These are phyloP conservation scores for Fonsecaea pedrosoi DNA, from an alignment of 2,329 filamentous ascomycete species.

Conservation along the genomic window DNA sequence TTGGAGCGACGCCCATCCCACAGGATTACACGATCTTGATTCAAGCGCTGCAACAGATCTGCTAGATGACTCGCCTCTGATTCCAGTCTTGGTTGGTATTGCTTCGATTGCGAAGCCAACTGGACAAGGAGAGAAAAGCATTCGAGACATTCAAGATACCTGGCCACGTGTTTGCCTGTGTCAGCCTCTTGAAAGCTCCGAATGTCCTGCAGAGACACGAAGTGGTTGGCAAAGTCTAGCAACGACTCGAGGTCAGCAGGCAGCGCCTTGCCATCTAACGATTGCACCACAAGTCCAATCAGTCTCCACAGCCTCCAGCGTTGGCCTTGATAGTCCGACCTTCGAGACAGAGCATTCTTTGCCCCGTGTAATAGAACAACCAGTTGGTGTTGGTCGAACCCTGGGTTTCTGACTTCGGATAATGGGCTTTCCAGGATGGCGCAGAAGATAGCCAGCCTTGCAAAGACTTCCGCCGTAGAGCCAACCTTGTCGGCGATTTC, in stretches of 20 bases:
- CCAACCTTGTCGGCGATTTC: constrained; percentile 27
- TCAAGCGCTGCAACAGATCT: constrained; percentile 7
- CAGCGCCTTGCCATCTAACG: background rate
- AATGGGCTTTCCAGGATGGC: constrained; percentile 22
- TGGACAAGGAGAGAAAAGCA: constrained; percentile 28
- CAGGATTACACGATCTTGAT: background rate
- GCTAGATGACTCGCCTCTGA: constrained; percentile 22
- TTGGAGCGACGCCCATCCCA: constrained; percentile 28
- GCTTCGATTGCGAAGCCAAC: constrained; percentile 3
- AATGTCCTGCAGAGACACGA: constrained; percentile 24
- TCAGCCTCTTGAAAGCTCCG: background rate
- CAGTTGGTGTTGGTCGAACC: constrained; percentile 13
- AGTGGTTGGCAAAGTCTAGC: constrained; percentile 8
- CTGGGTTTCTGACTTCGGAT: background rate
- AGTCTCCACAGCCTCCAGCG: constrained; percentile 38
- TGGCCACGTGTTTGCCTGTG: constrained; percentile 3
- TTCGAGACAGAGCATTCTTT: constrained; percentile 26
- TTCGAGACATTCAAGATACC: constrained; percentile 30
- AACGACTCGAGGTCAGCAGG: constrained; percentile 5
- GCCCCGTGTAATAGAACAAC: constrained; percentile 10
- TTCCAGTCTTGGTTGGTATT: constrained; percentile 14
- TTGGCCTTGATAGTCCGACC: constrained; percentile 37
- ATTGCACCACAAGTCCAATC: constrained; percentile 18
- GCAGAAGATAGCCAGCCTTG: constrained; percentile 31
- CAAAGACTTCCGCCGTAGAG: constrained; percentile 30